A percentile compares a stretch with the other conserved stretches of the same genome.
phyloP scores from a whole-genome alignment of 2,329 filamentous ascomycete genomes.

The Nigrospora osmanthi region DNA sequence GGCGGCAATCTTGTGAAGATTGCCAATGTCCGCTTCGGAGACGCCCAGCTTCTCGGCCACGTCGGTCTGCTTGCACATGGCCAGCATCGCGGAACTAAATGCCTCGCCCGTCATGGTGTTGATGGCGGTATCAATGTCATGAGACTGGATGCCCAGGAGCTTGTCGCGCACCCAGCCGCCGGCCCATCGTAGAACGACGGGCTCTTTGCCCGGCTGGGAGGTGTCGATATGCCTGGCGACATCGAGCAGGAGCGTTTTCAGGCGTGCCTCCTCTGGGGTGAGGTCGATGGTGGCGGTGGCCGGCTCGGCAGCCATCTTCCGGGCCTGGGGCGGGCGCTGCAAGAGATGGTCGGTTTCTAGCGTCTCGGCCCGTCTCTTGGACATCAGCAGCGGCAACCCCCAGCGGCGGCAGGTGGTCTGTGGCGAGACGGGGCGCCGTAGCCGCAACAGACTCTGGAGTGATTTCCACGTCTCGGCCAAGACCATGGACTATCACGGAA shows the following conservation, averaged over 20 bases:
- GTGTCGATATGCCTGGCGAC: slow-evolving; percentile 64
- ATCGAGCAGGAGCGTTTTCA: slow-evolving; percentile 73
- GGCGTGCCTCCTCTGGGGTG: slow-evolving; percentile 60
- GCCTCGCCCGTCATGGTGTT: slow-evolving; percentile 76
- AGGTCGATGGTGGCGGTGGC: slow-evolving; percentile 38
- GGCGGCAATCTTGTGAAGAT: slow-evolving; percentile 78
- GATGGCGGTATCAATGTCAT: slow-evolving; percentile 82
- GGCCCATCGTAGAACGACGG: slow-evolving; percentile 66
- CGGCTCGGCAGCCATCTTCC: slow-evolving; percentile 19
- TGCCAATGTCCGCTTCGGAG: slow-evolving; percentile 53
- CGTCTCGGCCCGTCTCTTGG: background rate
- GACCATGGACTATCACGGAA: too few species aligned
- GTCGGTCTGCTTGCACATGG: slow-evolving; percentile 55
- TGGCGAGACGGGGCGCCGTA: too few species aligned
- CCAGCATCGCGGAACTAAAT: slow-evolving; percentile 62
- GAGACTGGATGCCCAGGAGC: slow-evolving; percentile 61
- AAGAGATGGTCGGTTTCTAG: slow-evolving; percentile 8
- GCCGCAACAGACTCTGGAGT: too few species aligned
- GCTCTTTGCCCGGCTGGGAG: slow-evolving; percentile 37
- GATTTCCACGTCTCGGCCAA: too few species aligned
- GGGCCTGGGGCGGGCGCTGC: slow-evolving; percentile 12
- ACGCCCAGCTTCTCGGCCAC: slow-evolving; percentile 56
- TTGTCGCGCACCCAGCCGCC: slow-evolving; percentile 87
- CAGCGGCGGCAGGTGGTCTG: too few species aligned
- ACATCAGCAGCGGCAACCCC: background rate